Percentiles rank a stretch among this genome's conserved stretches.
phyloP scores from a whole-genome alignment of 2,329 filamentous ascomycete genomes.

The Monilinia fructigena region DNA sequence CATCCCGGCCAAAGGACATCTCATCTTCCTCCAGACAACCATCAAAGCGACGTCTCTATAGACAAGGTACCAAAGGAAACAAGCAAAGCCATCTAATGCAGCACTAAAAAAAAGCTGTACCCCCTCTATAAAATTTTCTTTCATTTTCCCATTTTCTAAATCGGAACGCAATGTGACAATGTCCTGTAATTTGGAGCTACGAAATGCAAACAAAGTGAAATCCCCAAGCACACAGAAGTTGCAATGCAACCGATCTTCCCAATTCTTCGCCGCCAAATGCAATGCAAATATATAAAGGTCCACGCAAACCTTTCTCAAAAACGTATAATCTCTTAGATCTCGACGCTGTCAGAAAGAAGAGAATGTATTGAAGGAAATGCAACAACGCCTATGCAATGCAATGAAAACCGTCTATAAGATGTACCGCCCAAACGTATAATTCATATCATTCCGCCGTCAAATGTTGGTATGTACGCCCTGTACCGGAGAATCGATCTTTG shows the following conservation, averaged over 20 bases:
- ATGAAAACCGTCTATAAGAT: conserved; percentile 22
- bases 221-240: not conserved
- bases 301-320: conserved; percentile 22
- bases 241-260: conserved; percentile 8
- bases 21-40: conserved; percentile 18
- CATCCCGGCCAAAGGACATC: conserved; percentile 18
- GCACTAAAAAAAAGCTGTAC: conserved; percentile 11
- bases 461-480: conserved; percentile 38
- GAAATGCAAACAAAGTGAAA: conserved; percentile 13
- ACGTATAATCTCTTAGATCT: not conserved
- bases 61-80: conserved; percentile 13
- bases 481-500: conserved; percentile 42
- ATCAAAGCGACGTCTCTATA: conserved; percentile 22
- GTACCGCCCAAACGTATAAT: conserved; percentile 26
- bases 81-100: conserved; percentile 22
- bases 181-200: not conserved
- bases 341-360: conserved; percentile 17
- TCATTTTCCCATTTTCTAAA: conserved; percentile 8
- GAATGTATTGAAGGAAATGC: conserved; percentile 19
- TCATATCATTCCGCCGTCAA: conserved; percentile 28
- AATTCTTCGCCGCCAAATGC: conserved; percentile 21
- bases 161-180: conserved; percentile 4
- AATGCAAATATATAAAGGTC: conserved; percentile 20
- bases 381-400: conserved; percentile 25
- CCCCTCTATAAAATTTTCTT: conserved; percentile 20